Evolutionary conservation across 1,284 basidiomycete species (phyloP), one percentile per base, ranked within the genome.

Genomic region (Sparassis latifolia): DNA sequence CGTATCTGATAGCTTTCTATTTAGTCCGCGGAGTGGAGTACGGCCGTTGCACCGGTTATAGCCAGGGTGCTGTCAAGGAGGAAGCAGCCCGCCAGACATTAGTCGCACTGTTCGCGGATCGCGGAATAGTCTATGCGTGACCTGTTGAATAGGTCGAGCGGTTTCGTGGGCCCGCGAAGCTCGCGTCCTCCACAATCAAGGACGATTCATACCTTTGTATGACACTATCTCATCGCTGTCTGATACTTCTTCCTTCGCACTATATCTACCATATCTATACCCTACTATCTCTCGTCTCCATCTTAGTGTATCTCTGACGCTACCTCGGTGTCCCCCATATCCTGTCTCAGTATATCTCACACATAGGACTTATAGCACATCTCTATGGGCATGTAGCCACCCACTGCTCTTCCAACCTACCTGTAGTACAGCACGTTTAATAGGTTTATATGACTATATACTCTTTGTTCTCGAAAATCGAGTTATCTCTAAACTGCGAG

Each of bases 1-100:
- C 5, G 10, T 45, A 12, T 9, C 10, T 42, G 20, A 32, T 31
- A 6, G 10, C 3, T 31, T n/a, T 28, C 33, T 7, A 37, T 42
- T 33, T 48, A 67, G 65, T 67, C 9, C 53, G 58, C 28, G 65
- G 64, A 20, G 55, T 63, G 10, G 60, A 66, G 47, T 65, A 64
- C 47, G 63, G 59, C 27, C 53, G 58, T 6, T 54, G 53, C 6
- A 55, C 48, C 12, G 60, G 57, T 49, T 42, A 59, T 2, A 58
- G 55, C 33, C 62, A 62, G 47, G 51, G 53, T 35, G 55, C 48
- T 5, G 66, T 66, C 10, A 63, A 62, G 54, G 66, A 69, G 43
- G 66, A 66, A 50, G 66, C 66, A 6, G 65, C 67, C 4, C 59
- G 61, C 31, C 56, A 59, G 40, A 62, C 65, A 3, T 50, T 69